Conservation (phyloP, 2,329 filamentous ascomycete species). For the Trichoderma koningii region DNA sequence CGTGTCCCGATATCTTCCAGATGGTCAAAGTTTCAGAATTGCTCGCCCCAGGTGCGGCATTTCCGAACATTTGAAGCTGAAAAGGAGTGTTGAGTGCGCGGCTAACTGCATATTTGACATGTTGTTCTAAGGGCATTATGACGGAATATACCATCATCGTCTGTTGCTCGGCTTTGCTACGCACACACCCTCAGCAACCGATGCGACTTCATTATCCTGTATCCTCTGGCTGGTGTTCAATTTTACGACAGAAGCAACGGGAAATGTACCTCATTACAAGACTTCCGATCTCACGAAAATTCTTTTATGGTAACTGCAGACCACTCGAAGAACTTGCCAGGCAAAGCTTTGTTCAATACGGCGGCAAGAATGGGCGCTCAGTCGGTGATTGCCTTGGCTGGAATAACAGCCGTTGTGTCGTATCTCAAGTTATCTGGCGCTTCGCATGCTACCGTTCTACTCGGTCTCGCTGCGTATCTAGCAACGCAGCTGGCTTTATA, state of each 20-base stretch:
- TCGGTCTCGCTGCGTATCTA: background rate
- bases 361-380: background rate
- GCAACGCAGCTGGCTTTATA: background rate
- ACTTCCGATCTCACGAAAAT: too few relatives aligned
- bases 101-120: background rate
- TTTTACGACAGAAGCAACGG: too few relatives aligned
- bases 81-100: too few relatives aligned
- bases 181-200: background rate
- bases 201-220: too few relatives aligned
- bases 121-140: background rate
- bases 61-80: too few relatives aligned
- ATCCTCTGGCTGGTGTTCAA: too few relatives aligned
- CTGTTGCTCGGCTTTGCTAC: background rate
- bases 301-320: background rate
- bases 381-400: background rate
- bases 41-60: too few relatives aligned
- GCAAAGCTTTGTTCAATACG: background rate
- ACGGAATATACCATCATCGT: too few relatives aligned
- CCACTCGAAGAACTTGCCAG: background rate
- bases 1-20: background rate
- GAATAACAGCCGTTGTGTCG: background rate
- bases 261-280: too few relatives aligned
- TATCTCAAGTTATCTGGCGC: constrained; percentile 1
- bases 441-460: background rate
- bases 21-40: too few relatives aligned